Evolutionary conservation across 2,329 filamentous ascomycete genomes (phyloP), one percentile per base, ranked within the genome.

Genomic region (Ophiognomonia clavigignenti-juglandacearum): DNA sequence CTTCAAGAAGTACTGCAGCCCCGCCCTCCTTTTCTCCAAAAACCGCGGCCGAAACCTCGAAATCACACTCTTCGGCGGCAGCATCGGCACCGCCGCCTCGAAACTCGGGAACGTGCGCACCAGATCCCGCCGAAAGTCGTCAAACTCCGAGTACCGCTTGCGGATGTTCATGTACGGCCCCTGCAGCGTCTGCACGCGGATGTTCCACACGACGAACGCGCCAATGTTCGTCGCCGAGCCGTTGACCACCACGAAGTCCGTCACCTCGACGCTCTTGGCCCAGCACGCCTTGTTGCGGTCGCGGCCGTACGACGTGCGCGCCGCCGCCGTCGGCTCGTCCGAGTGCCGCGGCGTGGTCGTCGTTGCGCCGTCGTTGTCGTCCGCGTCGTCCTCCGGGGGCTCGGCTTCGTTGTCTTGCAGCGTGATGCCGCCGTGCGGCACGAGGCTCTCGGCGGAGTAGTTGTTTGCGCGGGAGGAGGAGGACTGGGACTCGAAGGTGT

Each of bases 141-240:
- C 89, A 61, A 97, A 97, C 64, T 97, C 92, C 0, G 91, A 96
- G 66, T 96, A 97, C 63, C 91, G 77, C 61, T 84, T 85, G 49
- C 80, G 71, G 54, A 84, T 79, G 52, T 76, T 74, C 68, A 85
- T 82, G 39, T 69, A 73, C 50, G 76, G 75, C 35, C 80, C 79
- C 78, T 83, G 44, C 40, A 97, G 70, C 4, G 90, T 96, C 64
- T 93, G 83, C 37, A 98, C 88, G 39, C 77, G 82, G 59, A 93
- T 90, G 61, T 89, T 93, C 88, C 88, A 98, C 7, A 96, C 90
- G 2, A 96, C 88, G 69, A 97, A 98, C 2, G 91, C 87, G n/a
- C 92, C 92, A 23, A 82, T 74, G 54, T 73, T 78, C 13, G 73
- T 77, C 29, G 73, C 63, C 53, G 75, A 74, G 42, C 77, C 73